phyloP scores from a whole-genome alignment of 371 early-diverging fungal genomes.

The Syncephalastrum racemosum region DNA sequence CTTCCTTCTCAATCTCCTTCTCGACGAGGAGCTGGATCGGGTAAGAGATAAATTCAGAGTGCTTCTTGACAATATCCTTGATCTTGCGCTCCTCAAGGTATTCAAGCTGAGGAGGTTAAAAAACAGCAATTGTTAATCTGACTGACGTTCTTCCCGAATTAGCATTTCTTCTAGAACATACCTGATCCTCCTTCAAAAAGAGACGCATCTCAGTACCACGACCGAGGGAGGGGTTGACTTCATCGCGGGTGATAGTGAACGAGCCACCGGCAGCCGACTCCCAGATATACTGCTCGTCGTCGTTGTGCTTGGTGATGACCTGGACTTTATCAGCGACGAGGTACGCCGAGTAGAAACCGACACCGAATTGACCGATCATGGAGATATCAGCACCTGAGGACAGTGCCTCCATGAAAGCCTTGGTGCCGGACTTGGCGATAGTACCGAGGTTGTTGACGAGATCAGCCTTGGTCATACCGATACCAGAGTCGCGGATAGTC shows the following conservation, averaged over 20 bases:
- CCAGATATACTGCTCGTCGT: slow-evolving; percentile 78
- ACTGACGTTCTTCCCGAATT: slow-evolving; percentile 1
- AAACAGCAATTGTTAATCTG: neutral
- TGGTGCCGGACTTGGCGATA: slow-evolving; percentile 80
- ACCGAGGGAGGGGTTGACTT: slow-evolving; percentile 58
- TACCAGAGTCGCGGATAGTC: slow-evolving; percentile 81
- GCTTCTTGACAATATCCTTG: slow-evolving; percentile 71
- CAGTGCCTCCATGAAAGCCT: slow-evolving; percentile 53
- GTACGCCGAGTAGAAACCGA: slow-evolving; percentile 88
- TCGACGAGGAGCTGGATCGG: slow-evolving; percentile 47
- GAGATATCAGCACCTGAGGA: slow-evolving; percentile 54
- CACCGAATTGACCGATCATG: slow-evolving; percentile 94
- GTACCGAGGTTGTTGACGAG: slow-evolving; percentile 83
- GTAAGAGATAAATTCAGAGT: slow-evolving; percentile 80
- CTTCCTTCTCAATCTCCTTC: slow-evolving; percentile 78
- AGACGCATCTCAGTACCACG: slow-evolving; percentile 81
- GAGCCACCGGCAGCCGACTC: slow-evolving; percentile 59
- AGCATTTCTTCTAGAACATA: slow-evolving; percentile 3
- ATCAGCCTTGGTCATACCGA: slow-evolving; percentile 90
- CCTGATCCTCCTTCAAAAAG: slow-evolving; percentile 76
- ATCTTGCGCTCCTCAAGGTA: slow-evolving; percentile 55
- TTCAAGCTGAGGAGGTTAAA: slow-evolving; percentile 52
- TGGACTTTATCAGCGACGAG: slow-evolving; percentile 84
- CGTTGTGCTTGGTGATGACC: slow-evolving; percentile 80
- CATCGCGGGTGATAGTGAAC: slow-evolving; percentile 77